Evolutionary conservation across 2,329 filamentous ascomycete species (phyloP).

Genomic region (Torrubiella hemipterigena): DNA sequence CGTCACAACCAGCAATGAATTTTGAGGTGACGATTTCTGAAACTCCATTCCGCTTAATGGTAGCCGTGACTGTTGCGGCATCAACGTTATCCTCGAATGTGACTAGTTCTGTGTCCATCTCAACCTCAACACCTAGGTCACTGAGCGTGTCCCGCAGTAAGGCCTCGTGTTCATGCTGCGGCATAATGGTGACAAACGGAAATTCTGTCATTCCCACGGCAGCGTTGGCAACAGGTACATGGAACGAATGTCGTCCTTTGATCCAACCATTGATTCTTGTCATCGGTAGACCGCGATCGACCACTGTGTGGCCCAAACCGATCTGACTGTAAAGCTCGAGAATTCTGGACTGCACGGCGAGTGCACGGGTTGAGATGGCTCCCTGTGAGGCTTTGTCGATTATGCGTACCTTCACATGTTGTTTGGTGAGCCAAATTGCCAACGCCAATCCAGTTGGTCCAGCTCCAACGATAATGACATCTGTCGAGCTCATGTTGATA

Average conservation of each 20-base stretch:
- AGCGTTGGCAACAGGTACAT: not conserved
- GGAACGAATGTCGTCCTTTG: not conserved
- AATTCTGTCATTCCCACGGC: slow-evolving; percentile 1
- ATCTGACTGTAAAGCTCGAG: slow-evolving; percentile 5
- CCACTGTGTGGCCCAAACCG: slow-evolving; percentile 1
- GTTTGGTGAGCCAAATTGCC: slow-evolving; percentile 6
- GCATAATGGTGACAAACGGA: not conserved
- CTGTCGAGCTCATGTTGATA: no score
- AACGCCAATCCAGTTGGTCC: slow-evolving; percentile 5
- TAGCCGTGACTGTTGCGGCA: not conserved
- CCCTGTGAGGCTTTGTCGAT: slow-evolving; percentile 2
- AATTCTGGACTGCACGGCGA: slow-evolving; percentile 2
- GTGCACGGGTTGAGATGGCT: slow-evolving; percentile 4
- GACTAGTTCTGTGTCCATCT: slow-evolving; percentile 1
- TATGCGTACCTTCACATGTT: slow-evolving; percentile 3
- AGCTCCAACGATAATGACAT: slow-evolving; percentile 5
- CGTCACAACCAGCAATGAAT: slow-evolving; percentile 6
- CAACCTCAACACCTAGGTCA: slow-evolving; percentile 1
- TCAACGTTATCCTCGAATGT: not conserved
- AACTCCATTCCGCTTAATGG: not conserved
- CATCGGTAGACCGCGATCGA: not conserved
- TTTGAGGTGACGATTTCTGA: not conserved
- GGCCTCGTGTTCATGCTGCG: slow-evolving; percentile 5
- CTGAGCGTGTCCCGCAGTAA: not conserved
- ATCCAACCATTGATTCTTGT: slow-evolving; percentile 4